Evolutionary conservation across 805 yeast species (phyloP).

Genomic region (Wickerhamomyces ciferrii): DNA sequence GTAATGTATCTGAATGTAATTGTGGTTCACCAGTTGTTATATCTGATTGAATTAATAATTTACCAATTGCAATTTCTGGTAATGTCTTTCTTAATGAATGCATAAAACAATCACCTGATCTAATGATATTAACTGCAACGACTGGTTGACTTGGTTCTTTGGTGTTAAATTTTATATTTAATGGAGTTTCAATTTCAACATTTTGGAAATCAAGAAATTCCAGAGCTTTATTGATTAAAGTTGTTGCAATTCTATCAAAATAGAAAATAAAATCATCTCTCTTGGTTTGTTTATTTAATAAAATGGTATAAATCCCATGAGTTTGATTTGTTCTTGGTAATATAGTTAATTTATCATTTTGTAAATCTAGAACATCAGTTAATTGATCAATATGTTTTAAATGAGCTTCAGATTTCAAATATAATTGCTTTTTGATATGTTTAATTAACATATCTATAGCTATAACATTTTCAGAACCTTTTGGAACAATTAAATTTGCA

Average conservation of each 20-base stretch:
- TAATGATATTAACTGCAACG: slow-evolving; percentile 71
- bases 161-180: slow-evolving; percentile 22
- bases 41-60: slow-evolving; percentile 83
- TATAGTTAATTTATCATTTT: slow-evolving; percentile 16
- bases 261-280: slow-evolving; percentile 82
- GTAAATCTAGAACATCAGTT: slow-evolving; percentile 34
- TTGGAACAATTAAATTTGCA: slow-evolving; percentile 88
- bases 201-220: slow-evolving; percentile 41
- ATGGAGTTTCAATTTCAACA: slow-evolving; percentile 36
- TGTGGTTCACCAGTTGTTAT: slow-evolving; percentile 91
- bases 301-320: slow-evolving; percentile 63
- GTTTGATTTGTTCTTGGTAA: slow-evolving; percentile 57
- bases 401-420: slow-evolving; percentile 62
- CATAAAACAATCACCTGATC: slow-evolving; percentile 93
- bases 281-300: slow-evolving; percentile 48
- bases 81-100: slow-evolving; percentile 68
- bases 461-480: slow-evolving; percentile 76
- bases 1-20: slow-evolving; percentile 75
- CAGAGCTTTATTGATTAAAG: slow-evolving; percentile 64
- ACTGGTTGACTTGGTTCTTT: slow-evolving; percentile 37
- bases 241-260: slow-evolving; percentile 75
- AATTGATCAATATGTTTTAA: slow-evolving; percentile 54
- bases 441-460: slow-evolving; percentile 78
- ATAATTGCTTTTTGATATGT: slow-evolving; percentile 72
- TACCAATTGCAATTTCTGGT: slow-evolving; percentile 78